A percentile compares a stretch with the other conserved stretches of the same genome.
These are phyloP conservation scores for Collybia mongolica DNA, from an alignment of 768 basidiomycete genomes.

Conservation along the genomic window DNA sequence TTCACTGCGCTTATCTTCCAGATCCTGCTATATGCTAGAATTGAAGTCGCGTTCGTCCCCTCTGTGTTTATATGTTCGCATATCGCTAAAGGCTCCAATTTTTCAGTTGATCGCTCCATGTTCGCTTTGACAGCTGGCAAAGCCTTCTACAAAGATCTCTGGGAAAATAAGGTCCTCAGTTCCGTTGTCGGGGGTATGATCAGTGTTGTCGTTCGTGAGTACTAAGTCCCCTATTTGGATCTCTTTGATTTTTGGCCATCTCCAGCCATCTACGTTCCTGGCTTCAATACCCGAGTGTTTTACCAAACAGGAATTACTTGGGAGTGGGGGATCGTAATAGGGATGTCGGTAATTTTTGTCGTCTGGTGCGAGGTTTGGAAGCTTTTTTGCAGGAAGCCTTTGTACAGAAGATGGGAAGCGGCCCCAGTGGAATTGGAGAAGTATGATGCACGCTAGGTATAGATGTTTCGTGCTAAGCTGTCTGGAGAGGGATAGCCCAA, in stretches of 20 bases:
- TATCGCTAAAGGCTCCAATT: background rate
- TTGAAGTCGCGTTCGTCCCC: constrained; percentile 33
- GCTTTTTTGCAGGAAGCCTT: constrained; percentile 18
- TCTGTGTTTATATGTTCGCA: background rate
- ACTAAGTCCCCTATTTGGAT: too few relatives aligned
- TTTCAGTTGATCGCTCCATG: constrained; percentile 34
- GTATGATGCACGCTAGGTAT: too few relatives aligned
- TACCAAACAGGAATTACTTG: constrained; percentile 32
- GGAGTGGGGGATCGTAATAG: constrained; percentile 34
- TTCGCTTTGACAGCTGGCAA: constrained; percentile 34
- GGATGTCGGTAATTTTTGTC: constrained; percentile 29
- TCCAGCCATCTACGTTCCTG: constrained; percentile 32
- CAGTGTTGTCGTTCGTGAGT: constrained; percentile 36
- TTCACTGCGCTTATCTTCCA: constrained; percentile 38
- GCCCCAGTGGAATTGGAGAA: constrained; percentile 1
- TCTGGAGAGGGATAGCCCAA: too few relatives aligned
- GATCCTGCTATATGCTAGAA: constrained; percentile 34
- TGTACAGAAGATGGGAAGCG: constrained; percentile 23
- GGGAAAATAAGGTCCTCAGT: constrained; percentile 34
- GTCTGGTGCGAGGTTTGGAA: constrained; percentile 35
- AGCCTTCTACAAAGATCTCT: constrained; percentile 33
- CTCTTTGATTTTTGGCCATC: background rate
- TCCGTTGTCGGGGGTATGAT: constrained; percentile 31
- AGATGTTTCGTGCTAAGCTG: too few relatives aligned
- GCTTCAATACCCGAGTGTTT: constrained; percentile 31